These are phyloP conservation scores for Vitis cinerea DNA, from an alignment of 164 flowering plant species.

Conservation along the genomic window DNA sequence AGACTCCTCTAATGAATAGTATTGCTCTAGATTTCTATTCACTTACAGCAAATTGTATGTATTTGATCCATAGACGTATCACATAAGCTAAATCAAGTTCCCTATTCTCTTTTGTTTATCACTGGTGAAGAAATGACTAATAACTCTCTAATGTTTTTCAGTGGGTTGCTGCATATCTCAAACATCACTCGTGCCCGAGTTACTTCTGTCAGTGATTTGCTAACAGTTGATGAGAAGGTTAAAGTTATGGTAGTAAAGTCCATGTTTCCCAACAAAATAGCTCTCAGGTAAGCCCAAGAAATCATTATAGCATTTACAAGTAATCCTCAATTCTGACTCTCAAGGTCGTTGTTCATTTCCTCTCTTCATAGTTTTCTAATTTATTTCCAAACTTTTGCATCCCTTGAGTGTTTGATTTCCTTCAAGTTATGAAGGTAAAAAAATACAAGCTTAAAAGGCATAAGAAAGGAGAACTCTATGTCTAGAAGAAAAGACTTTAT, in stretches of 20 bases:
- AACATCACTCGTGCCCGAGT: constrained; percentile 56
- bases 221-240: constrained; percentile 69
- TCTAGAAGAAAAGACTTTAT: neutral
- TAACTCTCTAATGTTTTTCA: constrained; percentile 28
- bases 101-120: neutral
- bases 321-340: too few species aligned
- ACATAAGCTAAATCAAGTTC: neutral
- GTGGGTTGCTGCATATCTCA: constrained; percentile 94
- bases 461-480: neutral
- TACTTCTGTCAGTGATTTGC: constrained; percentile 58
- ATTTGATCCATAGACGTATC: neutral
- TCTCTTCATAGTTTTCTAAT: neutral
- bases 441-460: neutral
- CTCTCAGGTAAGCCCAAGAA: constrained; percentile 60
- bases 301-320: neutral
- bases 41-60: neutral
- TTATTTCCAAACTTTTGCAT: neutral
- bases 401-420: neutral
- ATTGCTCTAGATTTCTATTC: neutral
- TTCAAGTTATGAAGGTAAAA: neutral
- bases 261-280: constrained; percentile 73
- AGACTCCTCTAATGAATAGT: neutral
- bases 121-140: neutral
- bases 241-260: constrained; percentile 88
- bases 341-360: neutral